These are phyloP conservation scores for Fusarium beomiforme DNA, from an alignment of 2,329 filamentous ascomycete species.

Conservation along the genomic window DNA sequence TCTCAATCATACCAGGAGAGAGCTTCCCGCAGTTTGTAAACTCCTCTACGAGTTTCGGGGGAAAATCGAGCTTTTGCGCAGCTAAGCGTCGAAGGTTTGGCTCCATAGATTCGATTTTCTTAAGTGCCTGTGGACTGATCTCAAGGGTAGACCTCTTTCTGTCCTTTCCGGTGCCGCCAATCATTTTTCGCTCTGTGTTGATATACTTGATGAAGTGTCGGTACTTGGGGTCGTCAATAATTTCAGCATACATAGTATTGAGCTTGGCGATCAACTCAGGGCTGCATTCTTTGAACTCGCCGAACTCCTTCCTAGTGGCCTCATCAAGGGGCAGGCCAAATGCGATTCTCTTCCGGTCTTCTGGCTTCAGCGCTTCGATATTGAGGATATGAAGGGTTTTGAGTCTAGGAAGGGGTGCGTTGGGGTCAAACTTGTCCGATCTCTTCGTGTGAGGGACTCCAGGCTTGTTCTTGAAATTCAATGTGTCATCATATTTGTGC, in stretches of 20 bases:
- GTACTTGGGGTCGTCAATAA: not conserved
- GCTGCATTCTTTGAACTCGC: not conserved
- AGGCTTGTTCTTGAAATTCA: not conserved
- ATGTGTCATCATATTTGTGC: not conserved
- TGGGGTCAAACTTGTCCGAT: not conserved
- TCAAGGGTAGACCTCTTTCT: not conserved
- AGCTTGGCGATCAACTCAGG: slow-evolving; percentile 7
- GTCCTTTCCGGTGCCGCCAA: not conserved
- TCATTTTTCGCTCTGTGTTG: not conserved
- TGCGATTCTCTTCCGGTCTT: not conserved
- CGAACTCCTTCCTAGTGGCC: not conserved
- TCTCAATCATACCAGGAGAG: not conserved
- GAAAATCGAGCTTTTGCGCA: not conserved
- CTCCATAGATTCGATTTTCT: not conserved
- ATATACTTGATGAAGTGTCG: not conserved
- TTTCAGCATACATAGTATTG: slow-evolving; percentile 2
- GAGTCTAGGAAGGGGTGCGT: slow-evolving; percentile 1
- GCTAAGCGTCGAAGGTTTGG: not conserved
- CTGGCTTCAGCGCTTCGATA: not conserved
- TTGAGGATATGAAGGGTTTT: slow-evolving; percentile 5
- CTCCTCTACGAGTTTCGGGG: not conserved
- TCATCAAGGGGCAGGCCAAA: not conserved
- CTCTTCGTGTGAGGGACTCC: not conserved
- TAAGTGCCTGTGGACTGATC: not conserved
- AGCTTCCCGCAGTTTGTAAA: not conserved